A percentile compares a stretch with the other conserved stretches of the same genome.
Conservation (phyloP, 352 stramenopile genomes). For the Pythium monospermum region DNA sequence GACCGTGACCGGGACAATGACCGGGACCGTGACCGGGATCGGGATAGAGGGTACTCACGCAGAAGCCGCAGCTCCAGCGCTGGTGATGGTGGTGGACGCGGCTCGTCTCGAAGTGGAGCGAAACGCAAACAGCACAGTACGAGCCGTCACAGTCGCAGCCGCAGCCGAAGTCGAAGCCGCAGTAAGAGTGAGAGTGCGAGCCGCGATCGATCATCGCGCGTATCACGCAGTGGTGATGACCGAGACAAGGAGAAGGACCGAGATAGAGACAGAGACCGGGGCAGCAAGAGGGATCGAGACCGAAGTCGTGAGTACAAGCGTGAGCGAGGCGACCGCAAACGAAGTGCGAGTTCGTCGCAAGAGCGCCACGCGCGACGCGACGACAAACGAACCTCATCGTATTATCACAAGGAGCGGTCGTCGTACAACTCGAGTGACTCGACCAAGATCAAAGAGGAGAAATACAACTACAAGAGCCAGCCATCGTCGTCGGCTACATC, state of each 20-base stretch:
- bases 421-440: too few species aligned
- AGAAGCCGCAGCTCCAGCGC: neutral
- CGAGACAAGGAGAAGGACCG: neutral
- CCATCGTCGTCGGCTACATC: too few species aligned
- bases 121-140: too few species aligned
- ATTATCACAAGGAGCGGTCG: too few species aligned
- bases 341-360: constrained; percentile 10
- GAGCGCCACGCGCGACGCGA: constrained; percentile 7
- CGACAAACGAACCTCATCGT: constrained; percentile 8
- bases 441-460: constrained; percentile 15
- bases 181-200: constrained; percentile 29
- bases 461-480: too few species aligned
- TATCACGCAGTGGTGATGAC: constrained; percentile 7
- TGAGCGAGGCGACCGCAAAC: constrained; percentile 11
- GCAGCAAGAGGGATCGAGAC: constrained; percentile 2
- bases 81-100: too few species aligned
- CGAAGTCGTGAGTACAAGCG: too few species aligned
- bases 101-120: too few species aligned
- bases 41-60: constrained; percentile 5
- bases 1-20: constrained; percentile 28
- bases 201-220: constrained; percentile 15
- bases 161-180: constrained; percentile 29
- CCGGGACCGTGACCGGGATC: constrained; percentile 7
- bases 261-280: neutral
- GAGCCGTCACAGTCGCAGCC: constrained; percentile 31